Base-by-base conservation (phyloP, 345 rosid species). In the Eucalyptus tenuipes region DNA sequence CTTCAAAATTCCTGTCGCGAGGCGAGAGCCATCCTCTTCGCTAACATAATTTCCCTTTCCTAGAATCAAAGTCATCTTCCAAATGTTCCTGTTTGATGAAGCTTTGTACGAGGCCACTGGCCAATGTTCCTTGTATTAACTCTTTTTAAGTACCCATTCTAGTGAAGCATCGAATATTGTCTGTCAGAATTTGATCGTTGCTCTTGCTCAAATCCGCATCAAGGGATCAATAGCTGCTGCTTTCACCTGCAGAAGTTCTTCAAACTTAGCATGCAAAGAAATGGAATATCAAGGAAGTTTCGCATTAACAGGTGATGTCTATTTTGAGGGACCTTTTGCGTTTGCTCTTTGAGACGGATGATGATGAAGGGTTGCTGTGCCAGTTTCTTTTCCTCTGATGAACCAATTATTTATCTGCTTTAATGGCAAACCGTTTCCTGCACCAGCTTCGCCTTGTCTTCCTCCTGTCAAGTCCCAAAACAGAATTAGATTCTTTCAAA, bases 301-400 rank as follows among this genome's bases (percentile, higher is more conserved):
- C 6, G 12, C 79, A 15, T 31, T 68, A 33, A 31, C 6, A 68
- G 79, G 79, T 3, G 0, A 31, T 68, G 22, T 31, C 42, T 68
- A 53, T 53, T 20, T 7, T 53, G 5, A 4, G 22, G 6, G 42
- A 98, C 99, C 96, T 96, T 92, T 95, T 97, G 90, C 98, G 94
- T 90, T 97, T 98, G 95, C 92, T 95, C 93, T 98, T 97, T 92
- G 91, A 89, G 90, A 89, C 93, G 1, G 97, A 94, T 5, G 44
- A 6, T 42, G 44, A 42, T 5, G 44, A 42, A 42, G 55, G 48
- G 48, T 47, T 47, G 48, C 12, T 47, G 48, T 47, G 48, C 48
- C 12, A 47, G 12, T 47, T 47, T 47, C 48, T 47, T 47, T 47
- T 47, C 48, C 48, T 47, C 48, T 10, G 48, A 47, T 47, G 48